Base-by-base conservation (phyloP, 2,329 filamentous ascomycete genomes). In the Sclerotinia borealis region DNA sequence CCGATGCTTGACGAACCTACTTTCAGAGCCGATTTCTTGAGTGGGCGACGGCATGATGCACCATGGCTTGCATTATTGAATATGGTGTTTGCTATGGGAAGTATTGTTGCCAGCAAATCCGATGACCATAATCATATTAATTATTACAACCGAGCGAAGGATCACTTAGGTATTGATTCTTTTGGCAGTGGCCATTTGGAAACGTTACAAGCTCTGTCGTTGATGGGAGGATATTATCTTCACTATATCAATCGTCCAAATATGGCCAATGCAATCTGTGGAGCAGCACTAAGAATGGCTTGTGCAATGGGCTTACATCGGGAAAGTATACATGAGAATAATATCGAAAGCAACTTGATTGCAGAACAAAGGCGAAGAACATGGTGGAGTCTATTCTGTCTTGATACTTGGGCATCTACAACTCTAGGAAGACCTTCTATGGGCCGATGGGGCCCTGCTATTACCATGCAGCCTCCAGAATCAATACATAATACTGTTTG, bases 161-260 rank as follows among this genome's bases (percentile, higher is more conserved):
- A 85, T 62, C 82, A 90, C 69, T 76, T 92, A 11, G 83, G 80
- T 9, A 79, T 92, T 65, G 87, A 89, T 66, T 84, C 84, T 3
- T 84, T 91, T 60, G 87, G 87, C 3, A 88, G 85, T 69, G 86
- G 87, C 50, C 85, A 88, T 68, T 78, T 92, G n/a, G 88, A 92
- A 73, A 88, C 85, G 0, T 80, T 92, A 3, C 89, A 92, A 72
- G 86, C 89, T 1, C 75, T 92, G 19, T 85, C 85, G 3, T 79
- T 92, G 31, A 85, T 91, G 69, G 88, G 88, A 47, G 89, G 89
- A 34, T 90, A 86, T 76, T 92, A 92, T 72, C 83, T 91, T 63
- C 89, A 92, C 74, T 92, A 92, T 71, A 85, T 89, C 69, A 91
- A 91, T 75, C 82, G 88, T 25, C 89, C 89, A 1, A 91, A 91